phyloP scores from a whole-genome alignment of 352 stramenopile species.

The Globisporangium mamillatum region DNA sequence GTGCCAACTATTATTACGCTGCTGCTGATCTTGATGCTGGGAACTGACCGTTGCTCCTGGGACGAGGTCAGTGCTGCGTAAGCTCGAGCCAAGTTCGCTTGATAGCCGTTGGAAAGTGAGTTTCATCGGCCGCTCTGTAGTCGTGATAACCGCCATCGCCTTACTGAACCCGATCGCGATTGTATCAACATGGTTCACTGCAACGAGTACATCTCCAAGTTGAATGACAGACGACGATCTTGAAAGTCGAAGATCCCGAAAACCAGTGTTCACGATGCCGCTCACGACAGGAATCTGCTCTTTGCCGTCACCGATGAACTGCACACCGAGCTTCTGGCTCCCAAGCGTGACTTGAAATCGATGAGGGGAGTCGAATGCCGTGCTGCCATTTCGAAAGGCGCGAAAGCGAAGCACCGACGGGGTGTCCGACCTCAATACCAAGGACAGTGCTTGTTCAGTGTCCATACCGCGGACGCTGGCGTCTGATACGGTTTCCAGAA shows the following conservation, averaged over 20 bases:
- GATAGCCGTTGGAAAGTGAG: conserved; percentile 53
- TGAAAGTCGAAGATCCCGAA: neutral
- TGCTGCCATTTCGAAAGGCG: conserved; percentile 14
- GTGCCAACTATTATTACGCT: neutral
- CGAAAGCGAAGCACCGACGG: conserved; percentile 52
- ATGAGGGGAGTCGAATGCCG: conserved; percentile 20
- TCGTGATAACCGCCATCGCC: conserved; percentile 35
- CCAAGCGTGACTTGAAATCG: conserved; percentile 41
- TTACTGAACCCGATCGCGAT: conserved; percentile 36
- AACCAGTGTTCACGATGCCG: conserved; percentile 16
- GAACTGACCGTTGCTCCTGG: neutral
- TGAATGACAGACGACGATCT: conserved; percentile 16
- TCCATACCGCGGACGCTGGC: conserved; percentile 31
- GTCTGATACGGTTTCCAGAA: conserved; percentile 47
- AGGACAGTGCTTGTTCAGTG: conserved; percentile 29
- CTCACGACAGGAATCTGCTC: conserved; percentile 50
- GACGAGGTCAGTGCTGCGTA: conserved; percentile 2
- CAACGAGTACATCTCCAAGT: conserved; percentile 50
- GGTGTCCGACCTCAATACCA: conserved; percentile 26
- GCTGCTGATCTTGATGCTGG: neutral
- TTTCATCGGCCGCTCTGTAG: conserved; percentile 32
- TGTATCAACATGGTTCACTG: conserved; percentile 52
- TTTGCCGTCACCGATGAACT: conserved; percentile 41
- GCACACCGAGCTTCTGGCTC: conserved; percentile 38
- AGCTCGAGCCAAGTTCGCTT: conserved; percentile 12